These are phyloP conservation scores for Penicillium sp. DNA, from an alignment of 2,329 filamentous ascomycete genomes.

Conservation along the genomic window DNA sequence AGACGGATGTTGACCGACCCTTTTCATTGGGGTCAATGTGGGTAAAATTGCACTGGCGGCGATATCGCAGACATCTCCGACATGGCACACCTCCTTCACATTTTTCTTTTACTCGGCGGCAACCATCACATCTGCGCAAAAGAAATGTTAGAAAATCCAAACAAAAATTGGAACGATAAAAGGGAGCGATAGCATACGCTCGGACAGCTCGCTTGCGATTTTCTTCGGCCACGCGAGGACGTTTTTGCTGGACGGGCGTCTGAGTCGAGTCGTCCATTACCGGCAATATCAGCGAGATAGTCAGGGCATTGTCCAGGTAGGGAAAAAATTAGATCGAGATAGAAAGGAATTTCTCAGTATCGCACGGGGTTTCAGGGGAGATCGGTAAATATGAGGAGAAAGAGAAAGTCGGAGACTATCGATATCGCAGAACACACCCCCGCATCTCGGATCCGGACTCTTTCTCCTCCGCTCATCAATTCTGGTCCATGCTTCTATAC, in stretches of 20 bases:
- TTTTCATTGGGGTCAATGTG: conserved; percentile 39
- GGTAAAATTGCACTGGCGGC: conserved; percentile 52
- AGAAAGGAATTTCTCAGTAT: background rate
- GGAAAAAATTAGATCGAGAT: background rate
- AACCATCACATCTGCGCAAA: conserved; percentile 52
- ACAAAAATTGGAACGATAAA: background rate
- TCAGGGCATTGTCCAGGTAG: conserved; percentile 28
- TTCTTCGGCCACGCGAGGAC: conserved; percentile 43
- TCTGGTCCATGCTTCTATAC: background rate
- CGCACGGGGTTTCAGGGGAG: background rate
- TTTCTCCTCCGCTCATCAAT: conserved; percentile 2
- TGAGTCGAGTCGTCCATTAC: conserved; percentile 34
- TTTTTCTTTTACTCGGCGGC: conserved; percentile 57
- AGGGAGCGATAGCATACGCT: conserved; percentile 34
- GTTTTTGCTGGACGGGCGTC: conserved; percentile 33
- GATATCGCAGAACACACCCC: conserved; percentile 5
- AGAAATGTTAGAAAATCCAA: conserved; percentile 13
- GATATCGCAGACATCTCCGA: conserved; percentile 53
- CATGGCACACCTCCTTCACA: conserved; percentile 58
- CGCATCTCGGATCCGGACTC: conserved; percentile 1
- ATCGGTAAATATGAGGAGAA: background rate
- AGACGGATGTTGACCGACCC: conserved; percentile 32
- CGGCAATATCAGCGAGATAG: conserved; percentile 27
- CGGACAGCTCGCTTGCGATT: conserved; percentile 43
- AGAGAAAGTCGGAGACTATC: conserved; percentile 4